phyloP scores from a whole-genome alignment of 2,329 filamentous ascomycete genomes.

The Biscogniauxia sp. region DNA sequence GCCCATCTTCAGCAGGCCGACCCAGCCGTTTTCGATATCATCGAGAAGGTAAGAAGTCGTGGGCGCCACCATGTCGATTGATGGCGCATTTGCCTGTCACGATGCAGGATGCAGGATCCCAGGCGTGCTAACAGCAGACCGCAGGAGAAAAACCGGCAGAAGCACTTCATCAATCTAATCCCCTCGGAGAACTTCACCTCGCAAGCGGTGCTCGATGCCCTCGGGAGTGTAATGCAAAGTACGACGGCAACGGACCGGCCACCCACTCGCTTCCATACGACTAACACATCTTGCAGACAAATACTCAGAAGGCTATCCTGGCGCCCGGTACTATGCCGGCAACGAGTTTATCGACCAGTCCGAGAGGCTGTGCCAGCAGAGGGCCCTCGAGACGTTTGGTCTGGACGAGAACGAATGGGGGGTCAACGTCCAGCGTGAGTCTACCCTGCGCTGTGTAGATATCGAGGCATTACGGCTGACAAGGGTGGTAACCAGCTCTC shows the following conservation, averaged over 20 bases:
- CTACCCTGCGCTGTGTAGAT: background rate
- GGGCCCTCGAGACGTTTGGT: slow-evolving; percentile 83
- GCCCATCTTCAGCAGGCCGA: slow-evolving; percentile 80
- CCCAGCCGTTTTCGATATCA: slow-evolving; percentile 80
- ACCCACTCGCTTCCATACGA: background rate
- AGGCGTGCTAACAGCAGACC: slow-evolving; percentile 8
- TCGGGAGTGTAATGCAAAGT: slow-evolving; percentile 96
- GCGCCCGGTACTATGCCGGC: slow-evolving; percentile 92
- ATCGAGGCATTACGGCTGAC: slow-evolving; percentile 18
- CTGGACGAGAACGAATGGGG: slow-evolving; percentile 87
- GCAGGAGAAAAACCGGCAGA: slow-evolving; percentile 92
- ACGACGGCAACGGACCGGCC: slow-evolving; percentile 34
- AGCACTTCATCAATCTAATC: slow-evolving; percentile 97
- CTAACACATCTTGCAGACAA: slow-evolving; percentile 63
- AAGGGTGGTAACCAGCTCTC: slow-evolving; percentile 54
- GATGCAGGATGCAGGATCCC: background rate
- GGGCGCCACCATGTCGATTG: background rate
- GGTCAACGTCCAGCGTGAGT: slow-evolving; percentile 86
- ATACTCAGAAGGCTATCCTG: slow-evolving; percentile 97
- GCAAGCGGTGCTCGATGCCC: slow-evolving; percentile 84
- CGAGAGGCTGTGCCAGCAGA: slow-evolving; percentile 84
- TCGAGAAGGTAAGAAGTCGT: slow-evolving; percentile 70
- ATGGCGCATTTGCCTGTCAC: slow-evolving; percentile 1
- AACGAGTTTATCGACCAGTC: slow-evolving; percentile 95
- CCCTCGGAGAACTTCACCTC: slow-evolving; percentile 96